Evolutionary conservation across 768 basidiomycete genomes (phyloP).

Genomic region (Chalciporus chontae): DNA sequence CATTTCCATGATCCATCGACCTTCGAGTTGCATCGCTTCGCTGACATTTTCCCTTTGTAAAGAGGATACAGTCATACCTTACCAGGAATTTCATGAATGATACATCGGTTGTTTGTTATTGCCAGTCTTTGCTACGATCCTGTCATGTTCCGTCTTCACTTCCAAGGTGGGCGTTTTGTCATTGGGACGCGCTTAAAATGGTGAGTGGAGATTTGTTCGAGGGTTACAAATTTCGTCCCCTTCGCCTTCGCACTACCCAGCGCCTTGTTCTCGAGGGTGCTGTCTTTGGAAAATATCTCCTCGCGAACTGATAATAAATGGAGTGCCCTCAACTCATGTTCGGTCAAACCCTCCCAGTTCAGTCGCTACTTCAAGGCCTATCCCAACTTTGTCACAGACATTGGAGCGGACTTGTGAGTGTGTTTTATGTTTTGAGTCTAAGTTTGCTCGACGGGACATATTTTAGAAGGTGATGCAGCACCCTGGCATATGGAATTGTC

Average conservation of each 20-base stretch:
- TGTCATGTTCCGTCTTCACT: too few species aligned
- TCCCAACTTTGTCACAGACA: neutral
- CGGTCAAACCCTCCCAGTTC: neutral
- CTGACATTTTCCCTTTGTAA: too few species aligned
- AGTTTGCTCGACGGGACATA: neutral
- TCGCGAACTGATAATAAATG: neutral
- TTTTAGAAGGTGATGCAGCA: constrained; percentile 34
- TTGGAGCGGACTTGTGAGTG: constrained; percentile 10
- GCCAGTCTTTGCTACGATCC: too few species aligned
- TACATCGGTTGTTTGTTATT: too few species aligned
- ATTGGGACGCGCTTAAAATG: constrained; percentile 14
- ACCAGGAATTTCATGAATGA: too few species aligned
- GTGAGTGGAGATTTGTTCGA: neutral
- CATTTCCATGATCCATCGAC: neutral
- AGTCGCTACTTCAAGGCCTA: neutral
- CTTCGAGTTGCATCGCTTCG: too few species aligned
- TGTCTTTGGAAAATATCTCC: neutral
- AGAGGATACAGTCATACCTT: too few species aligned
- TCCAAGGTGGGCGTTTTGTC: neutral
- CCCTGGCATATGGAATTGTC: constrained; percentile 52
- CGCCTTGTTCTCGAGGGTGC: neutral
- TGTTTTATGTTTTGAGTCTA: neutral
- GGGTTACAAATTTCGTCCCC: constrained; percentile 1
- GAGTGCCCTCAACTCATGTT: neutral
- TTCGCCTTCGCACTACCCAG: neutral